Evolutionary conservation across 371 early-diverging fungal species (phyloP), one percentile per base, ranked within the genome.

Genomic region (Lichtheimia corymbifera): DNA sequence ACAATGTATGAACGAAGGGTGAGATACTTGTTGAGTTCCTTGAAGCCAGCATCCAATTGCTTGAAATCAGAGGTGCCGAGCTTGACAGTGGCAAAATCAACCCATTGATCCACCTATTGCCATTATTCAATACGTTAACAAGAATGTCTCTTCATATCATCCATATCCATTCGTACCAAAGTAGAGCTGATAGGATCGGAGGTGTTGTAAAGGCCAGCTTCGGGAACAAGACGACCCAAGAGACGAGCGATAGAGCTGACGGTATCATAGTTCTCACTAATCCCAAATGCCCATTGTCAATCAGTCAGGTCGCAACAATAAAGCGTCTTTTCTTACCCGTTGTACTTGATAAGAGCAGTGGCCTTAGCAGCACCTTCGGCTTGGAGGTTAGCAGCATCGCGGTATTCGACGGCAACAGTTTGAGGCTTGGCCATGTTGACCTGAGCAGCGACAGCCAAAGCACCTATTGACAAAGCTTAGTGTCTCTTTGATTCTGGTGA

Each of bases 1-100:
- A 87, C 88, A 61, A 94, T 65, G 71, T 85, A 95, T 42, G 92
- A 88, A 50, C 96, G 87, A 68, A 96, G 79, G 14, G 83, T 82
- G 68, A 94, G 74, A 66, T 90, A 88, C 65, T 86, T 85, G 82
- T 94, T 87, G 40, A 93, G 73, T 62, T 86, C 80, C 58, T 79
- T 84, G 59, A 88, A 83, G 24, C 85, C 84, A 22, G 66, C 79
- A 54, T 88, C 87, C 47, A 94, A 73, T 14, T 80, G 75, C 82
- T 90, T 91, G 75, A 90, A 93, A 63, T 91, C 90, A 45, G 77
- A 59, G n/a, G 82, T 67, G 45, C 74, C 69, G 49, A 93, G 69
- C 55, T 77, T 79, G 63, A 77, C 76, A 53, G 79, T 79, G 43
- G 85, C 79, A 75, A 83, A 87, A 73, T 88, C 88, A 44, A 87